Percentiles rank a stretch among this genome's conserved stretches.
Evolutionary conservation across 73 alveolate genomes (phyloP).

Genomic region (Tetrahymena elliotti): DNA sequence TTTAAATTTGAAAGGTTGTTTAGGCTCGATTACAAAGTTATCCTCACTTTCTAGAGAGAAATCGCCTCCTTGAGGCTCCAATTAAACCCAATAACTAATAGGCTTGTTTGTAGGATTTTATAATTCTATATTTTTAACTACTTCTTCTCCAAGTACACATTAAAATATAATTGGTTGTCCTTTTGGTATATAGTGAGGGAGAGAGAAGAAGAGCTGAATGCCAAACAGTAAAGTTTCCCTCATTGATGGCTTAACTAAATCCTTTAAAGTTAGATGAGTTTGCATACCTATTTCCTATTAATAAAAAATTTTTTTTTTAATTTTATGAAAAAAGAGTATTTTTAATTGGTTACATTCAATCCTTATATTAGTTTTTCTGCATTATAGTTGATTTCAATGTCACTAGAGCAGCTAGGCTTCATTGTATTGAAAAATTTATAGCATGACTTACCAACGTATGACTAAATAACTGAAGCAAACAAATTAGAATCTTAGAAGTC

Average conservation of each 20-base stretch:
- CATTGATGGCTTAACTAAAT: conserved; percentile 84
- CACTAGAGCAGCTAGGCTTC: conserved; percentile 51
- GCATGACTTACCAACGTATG: conserved; percentile 53
- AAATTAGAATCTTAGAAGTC: conserved; percentile 54
- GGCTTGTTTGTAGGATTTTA: conserved; percentile 85
- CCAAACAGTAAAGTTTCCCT: conserved; percentile 87
- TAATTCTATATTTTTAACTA: conserved; percentile 78
- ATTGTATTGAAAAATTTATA: conserved; percentile 48
- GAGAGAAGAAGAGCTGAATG: conserved; percentile 83
- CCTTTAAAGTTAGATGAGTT: conserved; percentile 62
- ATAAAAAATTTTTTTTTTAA: neutral
- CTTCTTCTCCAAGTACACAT: conserved; percentile 90
- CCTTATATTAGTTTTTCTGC: conserved; percentile 77
- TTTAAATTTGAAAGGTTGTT: conserved; percentile 77
- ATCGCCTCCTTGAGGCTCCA: conserved; percentile 77
- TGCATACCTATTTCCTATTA: conserved; percentile 71
- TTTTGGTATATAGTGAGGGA: conserved; percentile 96
- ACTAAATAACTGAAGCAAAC: conserved; percentile 54
- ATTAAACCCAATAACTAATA: conserved; percentile 88
- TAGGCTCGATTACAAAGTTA: conserved; percentile 82
- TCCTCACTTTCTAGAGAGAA: conserved; percentile 73
- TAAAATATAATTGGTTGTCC: conserved; percentile 83
- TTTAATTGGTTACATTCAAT: neutral
- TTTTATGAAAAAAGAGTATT: neutral
- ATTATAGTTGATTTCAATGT: conserved; percentile 64